phyloP scores from a whole-genome alignment of 164 flowering plant species.

The Akebia trifoliata region DNA sequence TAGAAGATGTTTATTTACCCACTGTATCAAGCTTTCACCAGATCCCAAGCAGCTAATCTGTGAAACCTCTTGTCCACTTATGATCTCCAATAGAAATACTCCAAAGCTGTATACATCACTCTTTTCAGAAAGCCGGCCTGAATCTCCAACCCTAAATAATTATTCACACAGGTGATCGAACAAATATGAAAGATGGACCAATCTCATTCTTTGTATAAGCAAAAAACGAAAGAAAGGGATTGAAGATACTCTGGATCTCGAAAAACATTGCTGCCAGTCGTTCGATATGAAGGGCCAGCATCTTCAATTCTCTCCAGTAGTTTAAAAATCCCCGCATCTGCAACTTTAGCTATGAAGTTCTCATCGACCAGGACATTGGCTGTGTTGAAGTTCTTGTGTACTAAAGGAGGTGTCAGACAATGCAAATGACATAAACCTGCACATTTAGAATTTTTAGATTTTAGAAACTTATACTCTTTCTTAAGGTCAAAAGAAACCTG shows the following conservation, averaged over 20 bases:
- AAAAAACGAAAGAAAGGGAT: slow-evolving; percentile 3
- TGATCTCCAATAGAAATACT: slow-evolving; percentile 65
- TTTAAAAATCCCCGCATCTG: slow-evolving; percentile 53
- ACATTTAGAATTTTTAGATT: slow-evolving; percentile 7
- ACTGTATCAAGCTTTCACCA: slow-evolving; percentile 39
- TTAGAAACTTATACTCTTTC: neutral
- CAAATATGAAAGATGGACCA: neutral
- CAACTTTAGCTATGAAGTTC: slow-evolving; percentile 70
- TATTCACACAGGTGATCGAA: neutral
- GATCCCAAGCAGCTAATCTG: slow-evolving; percentile 24
- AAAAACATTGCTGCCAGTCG: slow-evolving; percentile 32
- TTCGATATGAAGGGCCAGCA: slow-evolving; percentile 41
- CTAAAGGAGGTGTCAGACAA: slow-evolving; percentile 45
- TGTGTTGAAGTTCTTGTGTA: slow-evolving; percentile 65
- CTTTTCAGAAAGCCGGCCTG: slow-evolving; percentile 27
- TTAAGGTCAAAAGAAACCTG: neutral
- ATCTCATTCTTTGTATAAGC: neutral
- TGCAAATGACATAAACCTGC: slow-evolving; percentile 68
- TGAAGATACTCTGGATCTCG: slow-evolving; percentile 58
- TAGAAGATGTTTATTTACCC: slow-evolving; percentile 35
- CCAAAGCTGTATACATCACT: slow-evolving; percentile 74
- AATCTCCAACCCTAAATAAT: slow-evolving; percentile 36
- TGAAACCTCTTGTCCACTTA: slow-evolving; percentile 47
- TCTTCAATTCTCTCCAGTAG: slow-evolving; percentile 44
- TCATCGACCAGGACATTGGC: slow-evolving; percentile 77